Percentiles rank a stretch among this genome's conserved stretches.
Conservation (phyloP, 108 stramenopile genomes). For the Skeletonema marinoi region DNA sequence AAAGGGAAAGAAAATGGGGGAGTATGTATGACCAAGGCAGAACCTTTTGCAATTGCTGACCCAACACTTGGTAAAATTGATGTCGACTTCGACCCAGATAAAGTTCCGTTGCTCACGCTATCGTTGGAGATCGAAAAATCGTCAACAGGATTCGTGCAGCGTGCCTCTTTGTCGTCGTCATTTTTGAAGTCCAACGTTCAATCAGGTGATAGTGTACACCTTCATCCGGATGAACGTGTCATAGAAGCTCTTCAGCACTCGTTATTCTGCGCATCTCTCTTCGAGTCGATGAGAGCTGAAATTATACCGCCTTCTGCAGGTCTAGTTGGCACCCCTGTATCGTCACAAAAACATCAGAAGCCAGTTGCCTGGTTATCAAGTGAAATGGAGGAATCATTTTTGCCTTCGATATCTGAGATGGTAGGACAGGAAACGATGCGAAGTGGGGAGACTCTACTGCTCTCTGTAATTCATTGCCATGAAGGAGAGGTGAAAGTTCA, state of each 20-base stretch:
- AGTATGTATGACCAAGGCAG: constrained; percentile 59
- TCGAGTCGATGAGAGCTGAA: constrained; percentile 83
- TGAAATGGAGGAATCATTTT: constrained; percentile 77
- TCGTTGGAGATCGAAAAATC: constrained; percentile 82
- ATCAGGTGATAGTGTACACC: background rate
- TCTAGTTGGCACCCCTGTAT: background rate
- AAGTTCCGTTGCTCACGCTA: constrained; percentile 78
- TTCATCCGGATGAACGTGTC: constrained; percentile 60
- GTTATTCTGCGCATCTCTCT: constrained; percentile 85
- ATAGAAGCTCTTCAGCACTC: constrained; percentile 85
- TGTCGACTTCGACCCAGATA: constrained; percentile 80
- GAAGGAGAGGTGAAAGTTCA: constrained; percentile 90
- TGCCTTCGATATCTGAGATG: constrained; percentile 73
- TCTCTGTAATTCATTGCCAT: constrained; percentile 82
- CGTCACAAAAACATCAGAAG: constrained; percentile 18
- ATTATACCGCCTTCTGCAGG: constrained; percentile 46
- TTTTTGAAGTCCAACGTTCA: background rate
- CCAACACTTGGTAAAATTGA: constrained; percentile 79
- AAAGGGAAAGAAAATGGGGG: constrained; percentile 7
- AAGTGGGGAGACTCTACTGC: constrained; percentile 39
- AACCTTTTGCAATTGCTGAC: constrained; percentile 82
- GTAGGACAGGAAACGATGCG: constrained; percentile 43
- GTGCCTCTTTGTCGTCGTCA: constrained; percentile 67
- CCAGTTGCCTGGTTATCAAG: constrained; percentile 72
- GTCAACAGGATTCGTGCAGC: constrained; percentile 72